Percentiles rank a stretch among this genome's conserved stretches.
Evolutionary conservation across 208 protist genomes (phyloP).

Genomic region (Leishmania tropica): DNA sequence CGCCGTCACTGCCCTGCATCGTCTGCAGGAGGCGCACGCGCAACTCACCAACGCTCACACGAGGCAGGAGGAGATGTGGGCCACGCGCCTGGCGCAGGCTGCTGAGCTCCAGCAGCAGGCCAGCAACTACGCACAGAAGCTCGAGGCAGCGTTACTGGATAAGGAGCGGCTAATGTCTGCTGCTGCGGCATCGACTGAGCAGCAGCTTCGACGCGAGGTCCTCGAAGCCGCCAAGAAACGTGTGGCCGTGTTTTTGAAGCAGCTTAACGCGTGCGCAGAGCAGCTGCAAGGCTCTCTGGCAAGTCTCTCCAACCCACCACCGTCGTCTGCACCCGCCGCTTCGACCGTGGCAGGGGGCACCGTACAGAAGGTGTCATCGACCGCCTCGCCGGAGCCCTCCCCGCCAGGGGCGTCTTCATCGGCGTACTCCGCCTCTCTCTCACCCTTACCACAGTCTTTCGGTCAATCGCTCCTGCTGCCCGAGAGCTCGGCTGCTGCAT

Average conservation of each 20-base stretch:
- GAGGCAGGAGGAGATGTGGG: constrained; percentile 12
- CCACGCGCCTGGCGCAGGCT: constrained; percentile 18
- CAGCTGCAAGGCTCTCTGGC: constrained; percentile 15
- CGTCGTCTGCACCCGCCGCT: neutral
- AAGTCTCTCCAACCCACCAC: neutral
- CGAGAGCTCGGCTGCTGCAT: neutral
- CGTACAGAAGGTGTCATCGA: neutral
- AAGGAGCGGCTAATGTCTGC: constrained; percentile 1
- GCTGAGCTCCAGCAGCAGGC: constrained; percentile 26
- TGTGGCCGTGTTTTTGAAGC: constrained; percentile 9
- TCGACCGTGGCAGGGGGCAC: neutral
- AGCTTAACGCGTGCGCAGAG: constrained; percentile 12
- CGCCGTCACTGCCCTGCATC: neutral
- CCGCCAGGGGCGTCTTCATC: neutral
- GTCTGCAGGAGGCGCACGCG: constrained; percentile 1
- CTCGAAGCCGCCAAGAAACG: constrained; percentile 11
- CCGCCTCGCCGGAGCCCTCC: constrained; percentile 10
- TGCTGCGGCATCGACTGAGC: neutral
- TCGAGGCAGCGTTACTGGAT: constrained; percentile 25
- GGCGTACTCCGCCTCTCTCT: neutral
- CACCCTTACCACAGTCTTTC: neutral
- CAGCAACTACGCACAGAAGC: constrained; percentile 4
- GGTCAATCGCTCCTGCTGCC: neutral
- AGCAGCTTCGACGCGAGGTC: constrained; percentile 1
- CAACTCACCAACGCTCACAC: neutral